These are phyloP conservation scores for Candida tetrigidarum DNA, from an alignment of 1,139 yeast species.

Conservation along the genomic window DNA sequence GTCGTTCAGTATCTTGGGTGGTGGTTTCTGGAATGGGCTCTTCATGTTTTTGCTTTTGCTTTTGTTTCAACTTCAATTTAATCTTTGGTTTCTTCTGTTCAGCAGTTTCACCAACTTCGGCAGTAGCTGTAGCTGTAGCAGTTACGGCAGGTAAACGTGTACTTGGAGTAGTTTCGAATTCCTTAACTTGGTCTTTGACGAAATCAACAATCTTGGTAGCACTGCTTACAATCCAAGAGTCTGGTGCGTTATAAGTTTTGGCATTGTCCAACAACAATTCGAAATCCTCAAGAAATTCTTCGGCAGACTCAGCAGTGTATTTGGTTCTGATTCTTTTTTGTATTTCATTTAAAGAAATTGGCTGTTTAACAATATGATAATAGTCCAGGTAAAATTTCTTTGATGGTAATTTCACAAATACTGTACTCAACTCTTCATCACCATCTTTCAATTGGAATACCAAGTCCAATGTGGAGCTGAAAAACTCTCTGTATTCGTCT, in stretches of 20 bases:
- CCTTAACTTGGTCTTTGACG: constrained; percentile 46
- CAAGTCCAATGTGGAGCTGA: constrained; percentile 27
- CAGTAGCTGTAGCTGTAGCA: neutral
- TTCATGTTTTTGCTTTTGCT: constrained; percentile 9
- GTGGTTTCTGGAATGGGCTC: constrained; percentile 6
- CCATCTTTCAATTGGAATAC: constrained; percentile 32
- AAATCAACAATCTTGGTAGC: constrained; percentile 47
- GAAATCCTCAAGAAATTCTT: constrained; percentile 59
- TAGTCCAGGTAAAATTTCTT: constrained; percentile 84
- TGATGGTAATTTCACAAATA: constrained; percentile 72
- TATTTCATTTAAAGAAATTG: constrained; percentile 71
- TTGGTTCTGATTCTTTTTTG: constrained; percentile 46
- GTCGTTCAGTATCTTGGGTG: constrained; percentile 9
- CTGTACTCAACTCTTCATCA: constrained; percentile 44
- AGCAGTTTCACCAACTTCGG: neutral
- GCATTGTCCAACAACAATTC: constrained; percentile 64
- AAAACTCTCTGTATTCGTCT: constrained; percentile 32
- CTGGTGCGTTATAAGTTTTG: constrained; percentile 60
- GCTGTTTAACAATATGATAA: constrained; percentile 64
- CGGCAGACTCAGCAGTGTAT: constrained; percentile 30
- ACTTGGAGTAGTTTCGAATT: constrained; percentile 22
- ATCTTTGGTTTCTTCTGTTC: constrained; percentile 16
- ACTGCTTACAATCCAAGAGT: constrained; percentile 63
- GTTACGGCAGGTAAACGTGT: constrained; percentile 3
- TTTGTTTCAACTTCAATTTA: constrained; percentile 18